Base-by-base conservation (phyloP, 805 yeast species). In the Alloascoidea hylecoeti region DNA sequence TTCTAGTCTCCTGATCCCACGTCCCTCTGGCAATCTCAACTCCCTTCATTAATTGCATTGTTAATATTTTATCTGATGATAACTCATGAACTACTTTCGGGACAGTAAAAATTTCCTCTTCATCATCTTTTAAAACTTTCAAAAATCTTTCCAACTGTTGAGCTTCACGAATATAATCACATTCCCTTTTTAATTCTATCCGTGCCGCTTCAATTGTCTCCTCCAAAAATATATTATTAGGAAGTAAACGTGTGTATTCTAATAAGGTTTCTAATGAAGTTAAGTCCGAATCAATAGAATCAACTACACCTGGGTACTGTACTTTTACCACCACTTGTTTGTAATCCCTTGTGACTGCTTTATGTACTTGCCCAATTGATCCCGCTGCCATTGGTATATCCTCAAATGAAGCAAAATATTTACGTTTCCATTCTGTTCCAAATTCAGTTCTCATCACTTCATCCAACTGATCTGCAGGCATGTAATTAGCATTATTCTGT, bases 371-470 rank as follows among this genome's bases (percentile, higher is more conserved):
- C 2, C 97, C 96, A 46, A 92, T 92, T 3, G 96, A 85, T 0
- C 98, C 95, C 2, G 98, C 96, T 0, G 97, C 97, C 40, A 92
- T 73, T 3, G 98, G 98, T 16, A 79, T 66, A 46, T 83, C 92
- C 40, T 85, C 84, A 56, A 92, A 92, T 2, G 72, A 61, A 6
- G 77, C 59, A 53, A 84, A 92, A 36, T 62, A 53, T 28, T 75
- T 66, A 3, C 61, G 52, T 44, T 82, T 69, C 98, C 98, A 92
- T 42, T 72, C 64, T 5, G 60, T 62, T 12, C 97, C 96, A 39
- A 92, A 68, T 45, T 86, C 92, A 6, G 60, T 55, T 5, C 64
- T 54, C 72, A 92, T 68, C 2, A 83, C 84, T 39, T 70, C 67
- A 46, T 85, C 85, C 38, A 92, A 63, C 59, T 92, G 98, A 19